A percentile compares a stretch with the other conserved stretches of the same genome.
phyloP scores from a whole-genome alignment of 192 early-diverging fungal genomes.

The Allomyces macrogynus region DNA sequence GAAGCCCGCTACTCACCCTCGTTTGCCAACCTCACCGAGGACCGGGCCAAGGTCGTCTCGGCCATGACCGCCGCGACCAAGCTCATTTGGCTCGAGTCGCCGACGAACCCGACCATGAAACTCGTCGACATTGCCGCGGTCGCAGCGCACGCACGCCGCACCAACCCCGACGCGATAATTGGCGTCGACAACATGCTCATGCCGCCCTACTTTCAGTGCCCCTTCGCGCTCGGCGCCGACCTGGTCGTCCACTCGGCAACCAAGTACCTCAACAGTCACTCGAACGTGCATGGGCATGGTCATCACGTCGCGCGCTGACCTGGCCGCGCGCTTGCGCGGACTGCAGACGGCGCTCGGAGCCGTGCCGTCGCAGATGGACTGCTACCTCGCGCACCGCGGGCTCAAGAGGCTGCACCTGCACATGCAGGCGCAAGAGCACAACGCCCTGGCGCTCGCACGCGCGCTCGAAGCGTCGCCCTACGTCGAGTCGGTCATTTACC shows the following conservation, averaged over 20 bases:
- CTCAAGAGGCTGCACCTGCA: slow-evolving; percentile 87
- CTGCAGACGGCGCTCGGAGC: slow-evolving; percentile 92
- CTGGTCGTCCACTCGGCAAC: slow-evolving; percentile 96
- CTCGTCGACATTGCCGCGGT: slow-evolving; percentile 58
- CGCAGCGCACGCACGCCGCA: slow-evolving; percentile 34
- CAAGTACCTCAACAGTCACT: slow-evolving; percentile 97
- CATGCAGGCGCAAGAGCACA: slow-evolving; percentile 73
- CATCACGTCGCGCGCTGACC: slow-evolving; percentile 50
- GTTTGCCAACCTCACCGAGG: slow-evolving; percentile 49
- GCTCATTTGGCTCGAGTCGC: slow-evolving; percentile 72
- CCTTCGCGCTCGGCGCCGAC: slow-evolving; percentile 76
- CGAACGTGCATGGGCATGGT: slow-evolving; percentile 95
- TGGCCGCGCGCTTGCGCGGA: slow-evolving; percentile 61
- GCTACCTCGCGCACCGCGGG: slow-evolving; percentile 82
- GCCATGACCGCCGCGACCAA: slow-evolving; percentile 49
- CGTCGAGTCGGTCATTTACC: slow-evolving; percentile 80
- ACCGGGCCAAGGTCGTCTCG: slow-evolving; percentile 38
- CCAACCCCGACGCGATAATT: slow-evolving; percentile 30
- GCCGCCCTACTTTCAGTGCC: slow-evolving; percentile 74
- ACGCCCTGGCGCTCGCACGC: slow-evolving; percentile 63
- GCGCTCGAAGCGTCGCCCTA: slow-evolving; percentile 43
- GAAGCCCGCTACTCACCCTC: slow-evolving; percentile 55
- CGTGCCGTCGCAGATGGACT: slow-evolving; percentile 86
- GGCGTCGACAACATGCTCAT: slow-evolving; percentile 81
- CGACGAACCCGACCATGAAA: slow-evolving; percentile 68